These are phyloP conservation scores for Microstegium vimineum DNA, from an alignment of 176 grass and related monocot species.

Conservation along the genomic window DNA sequence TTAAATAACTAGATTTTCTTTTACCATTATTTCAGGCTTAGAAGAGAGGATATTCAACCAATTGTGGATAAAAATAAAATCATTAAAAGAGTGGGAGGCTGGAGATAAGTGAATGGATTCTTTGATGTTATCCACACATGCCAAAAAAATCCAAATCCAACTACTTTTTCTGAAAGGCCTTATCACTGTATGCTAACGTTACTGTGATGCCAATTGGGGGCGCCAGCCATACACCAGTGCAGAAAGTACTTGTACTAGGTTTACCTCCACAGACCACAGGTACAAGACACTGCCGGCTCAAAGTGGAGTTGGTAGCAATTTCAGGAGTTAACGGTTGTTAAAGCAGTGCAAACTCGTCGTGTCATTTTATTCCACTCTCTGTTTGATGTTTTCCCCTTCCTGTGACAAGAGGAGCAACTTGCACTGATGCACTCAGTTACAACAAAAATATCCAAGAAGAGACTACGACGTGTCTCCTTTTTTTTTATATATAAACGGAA, in stretches of 20 bases:
- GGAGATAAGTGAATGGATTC: not conserved
- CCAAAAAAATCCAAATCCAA: too few relatives aligned
- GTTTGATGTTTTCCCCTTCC: not conserved
- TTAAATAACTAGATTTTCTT: not conserved
- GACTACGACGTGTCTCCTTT: not conserved
- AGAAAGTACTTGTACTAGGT: not conserved
- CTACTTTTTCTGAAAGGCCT: not conserved
- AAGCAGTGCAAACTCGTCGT: not conserved
- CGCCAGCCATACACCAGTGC: too few relatives aligned
- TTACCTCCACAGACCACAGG: not conserved
- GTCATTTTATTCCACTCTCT: not conserved
- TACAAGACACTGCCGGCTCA: too few relatives aligned
- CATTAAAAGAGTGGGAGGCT: not conserved
- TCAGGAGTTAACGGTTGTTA: not conserved
- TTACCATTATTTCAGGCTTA: not conserved
- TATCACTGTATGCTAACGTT: not conserved
- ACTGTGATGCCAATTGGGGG: not conserved
- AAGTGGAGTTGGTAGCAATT: slow-evolving; percentile 15
- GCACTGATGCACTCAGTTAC: not conserved
- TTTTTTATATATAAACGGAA: not conserved
- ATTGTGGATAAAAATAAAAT: not conserved
- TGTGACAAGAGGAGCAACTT: not conserved
- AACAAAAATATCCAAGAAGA: not conserved
- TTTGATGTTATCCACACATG: not conserved
- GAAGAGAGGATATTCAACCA: not conserved